Base-by-base conservation (phyloP, 352 stramenopile species). In the Phytophthora macrochlamydospora region DNA sequence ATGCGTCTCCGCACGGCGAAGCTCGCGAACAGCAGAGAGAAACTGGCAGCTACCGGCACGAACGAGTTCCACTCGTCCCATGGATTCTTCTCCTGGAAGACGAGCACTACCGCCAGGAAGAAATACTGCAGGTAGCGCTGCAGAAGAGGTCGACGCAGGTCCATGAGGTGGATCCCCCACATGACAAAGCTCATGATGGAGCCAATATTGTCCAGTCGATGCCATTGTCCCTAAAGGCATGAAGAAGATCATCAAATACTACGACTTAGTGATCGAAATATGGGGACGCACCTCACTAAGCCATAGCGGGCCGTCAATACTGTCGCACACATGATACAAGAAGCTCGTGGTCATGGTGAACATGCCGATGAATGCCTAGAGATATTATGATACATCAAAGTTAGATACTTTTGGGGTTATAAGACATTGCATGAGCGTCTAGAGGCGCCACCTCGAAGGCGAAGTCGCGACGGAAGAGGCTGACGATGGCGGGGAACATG, bases 271-370 rank as follows among this genome's bases (percentile, higher is more conserved):
- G 18, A 24, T 24, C 18, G 18, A 24, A 24, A 24, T 24, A 3
- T 9, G 24, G 46, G 37, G 24, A 4, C 30, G 8, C 56, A 85
- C 79, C 79, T 93, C 85, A 4, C 78, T 91, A 14, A 93, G 74
- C 83, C 81, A 93, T 14, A 93, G 29, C n/a, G 83, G 80, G 0
- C 79, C 67, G 46, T 92, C 83, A 31, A 92, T 90, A 33, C 81
- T 92, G 58, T 93, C 85, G 52, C 81, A 89, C 54, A 83, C 83
- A 66, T 93, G 85, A 56, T 93, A 93, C 33, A 93, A 67, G 58
- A 90, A 89, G 75, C 83, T 92, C 51, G 83, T 93, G 28, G 75
- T 51, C 82, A 92, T 92, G 30, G 85, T 93, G 62, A 93, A 91
- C 58, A 75, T 71, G 53, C 85, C 85, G 46, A 93, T 87, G 58